Percentiles rank a stretch among this genome's conserved stretches.
These are phyloP conservation scores for Bacidia gigantensis DNA, from an alignment of 495 filamentous ascomycete species.

Conservation along the genomic window DNA sequence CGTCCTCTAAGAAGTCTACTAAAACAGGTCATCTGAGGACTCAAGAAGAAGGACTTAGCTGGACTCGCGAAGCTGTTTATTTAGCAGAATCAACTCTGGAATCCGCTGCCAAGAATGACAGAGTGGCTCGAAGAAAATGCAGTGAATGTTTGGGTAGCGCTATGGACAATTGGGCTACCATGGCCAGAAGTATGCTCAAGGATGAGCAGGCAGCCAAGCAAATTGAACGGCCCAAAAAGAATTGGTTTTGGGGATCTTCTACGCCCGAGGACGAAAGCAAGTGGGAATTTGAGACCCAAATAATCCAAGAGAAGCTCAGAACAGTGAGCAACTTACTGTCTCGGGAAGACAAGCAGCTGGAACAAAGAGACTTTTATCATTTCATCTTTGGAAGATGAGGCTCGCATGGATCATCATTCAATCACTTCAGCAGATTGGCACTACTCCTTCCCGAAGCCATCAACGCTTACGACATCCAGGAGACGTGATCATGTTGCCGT, in stretches of 20 bases:
- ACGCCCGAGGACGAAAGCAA: slow-evolving; percentile 4
- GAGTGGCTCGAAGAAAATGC: slow-evolving; percentile 39
- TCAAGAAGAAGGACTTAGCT: slow-evolving; percentile 56
- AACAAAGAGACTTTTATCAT: neutral
- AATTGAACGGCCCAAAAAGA: slow-evolving; percentile 23
- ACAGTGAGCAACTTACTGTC: slow-evolving; percentile 9
- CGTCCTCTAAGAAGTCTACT: neutral
- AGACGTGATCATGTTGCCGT: neutral
- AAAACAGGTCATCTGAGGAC: slow-evolving; percentile 15
- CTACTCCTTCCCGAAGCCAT: neutral
- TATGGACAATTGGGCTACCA: slow-evolving; percentile 60
- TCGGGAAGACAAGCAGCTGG: neutral
- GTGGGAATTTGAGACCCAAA: slow-evolving; percentile 13
- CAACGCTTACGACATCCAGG: neutral
- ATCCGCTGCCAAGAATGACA: slow-evolving; percentile 24
- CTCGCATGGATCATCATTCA: neutral
- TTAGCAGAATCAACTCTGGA: slow-evolving; percentile 35
- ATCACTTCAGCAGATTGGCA: neutral
- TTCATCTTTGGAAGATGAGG: neutral
- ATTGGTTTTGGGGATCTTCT: slow-evolving; percentile 36
- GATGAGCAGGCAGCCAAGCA: slow-evolving; percentile 35
- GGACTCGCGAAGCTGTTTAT: slow-evolving; percentile 76
- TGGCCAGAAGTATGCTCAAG: slow-evolving; percentile 46
- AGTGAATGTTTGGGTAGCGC: slow-evolving; percentile 58
- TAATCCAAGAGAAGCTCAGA: slow-evolving; percentile 13